Evolutionary conservation across 495 filamentous ascomycete species (phyloP).

Genomic region (Neurospora africana): DNA sequence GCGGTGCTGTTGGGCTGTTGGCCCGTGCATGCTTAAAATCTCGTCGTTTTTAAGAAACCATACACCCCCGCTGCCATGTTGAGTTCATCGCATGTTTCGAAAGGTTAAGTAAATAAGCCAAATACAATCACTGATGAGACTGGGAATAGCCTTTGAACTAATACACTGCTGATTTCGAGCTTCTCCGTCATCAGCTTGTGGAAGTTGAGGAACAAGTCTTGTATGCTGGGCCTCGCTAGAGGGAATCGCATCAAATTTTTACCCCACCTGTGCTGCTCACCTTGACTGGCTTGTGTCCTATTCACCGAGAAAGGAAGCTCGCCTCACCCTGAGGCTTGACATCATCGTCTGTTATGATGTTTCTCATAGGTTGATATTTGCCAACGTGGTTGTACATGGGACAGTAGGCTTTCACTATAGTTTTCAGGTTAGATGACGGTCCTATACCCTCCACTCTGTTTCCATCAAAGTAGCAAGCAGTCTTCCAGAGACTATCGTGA

Average conservation of each 20-base stretch:
- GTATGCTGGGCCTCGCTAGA: not conserved
- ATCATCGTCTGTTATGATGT: not conserved
- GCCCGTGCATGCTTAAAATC: not conserved
- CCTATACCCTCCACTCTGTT: not conserved
- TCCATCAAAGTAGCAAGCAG: not conserved
- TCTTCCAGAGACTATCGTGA: not conserved
- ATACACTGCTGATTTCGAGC: not conserved
- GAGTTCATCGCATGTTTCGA: not conserved
- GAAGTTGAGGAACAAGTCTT: not conserved
- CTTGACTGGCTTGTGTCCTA: not conserved
- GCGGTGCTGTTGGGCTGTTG: not conserved
- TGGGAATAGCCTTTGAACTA: not conserved
- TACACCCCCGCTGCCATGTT: not conserved
- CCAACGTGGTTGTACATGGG: not conserved
- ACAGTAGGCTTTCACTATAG: not conserved
- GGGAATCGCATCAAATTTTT: slow-evolving; percentile 10
- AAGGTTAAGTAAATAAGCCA: not conserved
- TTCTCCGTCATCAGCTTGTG: not conserved
- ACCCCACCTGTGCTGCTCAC: slow-evolving; percentile 18
- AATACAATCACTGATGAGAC: not conserved
- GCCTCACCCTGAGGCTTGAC: not conserved
- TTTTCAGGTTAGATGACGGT: not conserved
- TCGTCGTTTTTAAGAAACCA: not conserved
- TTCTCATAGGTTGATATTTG: not conserved
- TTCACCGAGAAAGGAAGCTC: not conserved